Base-by-base conservation (phyloP, 352 stramenopile genomes). In the Phytophthora pini region DNA sequence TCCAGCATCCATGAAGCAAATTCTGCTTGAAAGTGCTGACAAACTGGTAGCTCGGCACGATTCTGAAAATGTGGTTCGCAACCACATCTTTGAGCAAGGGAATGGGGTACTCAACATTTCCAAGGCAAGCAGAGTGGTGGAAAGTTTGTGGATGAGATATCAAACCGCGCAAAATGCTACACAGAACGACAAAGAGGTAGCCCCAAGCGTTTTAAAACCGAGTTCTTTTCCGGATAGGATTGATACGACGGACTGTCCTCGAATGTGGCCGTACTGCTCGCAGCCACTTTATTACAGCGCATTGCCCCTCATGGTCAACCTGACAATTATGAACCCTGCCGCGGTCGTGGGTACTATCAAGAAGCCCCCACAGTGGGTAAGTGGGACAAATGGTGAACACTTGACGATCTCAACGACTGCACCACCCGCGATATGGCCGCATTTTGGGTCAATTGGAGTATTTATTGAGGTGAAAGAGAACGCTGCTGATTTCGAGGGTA, bases 61-160 rank as follows among this genome's bases (percentile, higher is more conserved):
- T 26, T 47, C 70, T 10, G 74, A 81, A 1, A 72, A 80, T 49
- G 68, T 82, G 0, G 69, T 87, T 56, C 80, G 82, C 58, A 89
- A 91, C 52, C 83, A 94, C 48, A 83, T 96, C 32, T 96, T 94
- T 54, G 89, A 96, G 68, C 89, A 97, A 70, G 89, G 89, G 2
- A 82, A 76, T 1, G 89, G 89, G n/a, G 62, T 72, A 32, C 60
- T 96, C 26, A 90, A 96, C 51, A 68, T 96, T 26, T 82, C 73
- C 0, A 68, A 56, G 22, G 88, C 87, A 2, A 89, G 79, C 26
- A 65, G 80, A 34, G 49, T 79, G 4, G 74, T 89, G 10, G 51
- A 76, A 7, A 60, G 65, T 29, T 56, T 87, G 24, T 87, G 77
- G 80, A 36, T 24, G n/a, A 62, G 49, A 20, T 67, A 80, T 49